Conservation (phyloP, 306 rosid species). For the Myrica gale region DNA sequence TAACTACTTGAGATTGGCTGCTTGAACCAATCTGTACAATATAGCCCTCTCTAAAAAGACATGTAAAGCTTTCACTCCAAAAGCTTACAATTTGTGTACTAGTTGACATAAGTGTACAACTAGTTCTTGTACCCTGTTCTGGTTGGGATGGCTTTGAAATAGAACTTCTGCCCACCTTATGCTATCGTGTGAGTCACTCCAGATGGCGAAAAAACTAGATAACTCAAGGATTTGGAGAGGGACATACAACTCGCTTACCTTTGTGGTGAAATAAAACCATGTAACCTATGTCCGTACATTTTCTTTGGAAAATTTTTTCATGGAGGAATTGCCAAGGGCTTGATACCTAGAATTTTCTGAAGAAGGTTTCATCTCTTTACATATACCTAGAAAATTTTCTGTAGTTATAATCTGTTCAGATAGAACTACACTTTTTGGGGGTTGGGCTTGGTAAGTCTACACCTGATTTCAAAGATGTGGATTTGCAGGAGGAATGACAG, state of each 20-base stretch:
- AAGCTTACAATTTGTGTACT: too few species aligned
- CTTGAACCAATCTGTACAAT: background rate
- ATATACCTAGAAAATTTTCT: background rate
- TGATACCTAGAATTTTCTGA: background rate
- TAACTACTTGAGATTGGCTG: background rate
- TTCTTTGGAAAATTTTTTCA: background rate
- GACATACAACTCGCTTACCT: too few species aligned
- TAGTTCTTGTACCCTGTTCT: background rate
- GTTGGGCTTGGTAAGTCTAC: background rate
- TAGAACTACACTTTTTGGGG: too few species aligned
- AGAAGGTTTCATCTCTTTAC: background rate
- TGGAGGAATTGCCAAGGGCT: background rate
- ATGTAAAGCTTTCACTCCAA: background rate
- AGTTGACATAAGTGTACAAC: background rate
- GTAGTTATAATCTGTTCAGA: background rate
- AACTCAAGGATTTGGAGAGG: background rate
- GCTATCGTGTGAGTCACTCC: background rate
- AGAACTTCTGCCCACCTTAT: background rate
- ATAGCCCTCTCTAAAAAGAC: background rate
- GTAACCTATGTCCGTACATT: too few species aligned
- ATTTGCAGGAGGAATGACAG: slow-evolving; percentile 83
- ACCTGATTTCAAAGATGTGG: background rate
- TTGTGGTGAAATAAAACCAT: too few species aligned
- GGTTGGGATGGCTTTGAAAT: background rate
- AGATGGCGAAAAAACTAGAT: background rate